Percentiles rank a stretch among this genome's conserved stretches.
phyloP scores from a whole-genome alignment of 139 green algal genomes.

The Bryopsis sp. region DNA sequence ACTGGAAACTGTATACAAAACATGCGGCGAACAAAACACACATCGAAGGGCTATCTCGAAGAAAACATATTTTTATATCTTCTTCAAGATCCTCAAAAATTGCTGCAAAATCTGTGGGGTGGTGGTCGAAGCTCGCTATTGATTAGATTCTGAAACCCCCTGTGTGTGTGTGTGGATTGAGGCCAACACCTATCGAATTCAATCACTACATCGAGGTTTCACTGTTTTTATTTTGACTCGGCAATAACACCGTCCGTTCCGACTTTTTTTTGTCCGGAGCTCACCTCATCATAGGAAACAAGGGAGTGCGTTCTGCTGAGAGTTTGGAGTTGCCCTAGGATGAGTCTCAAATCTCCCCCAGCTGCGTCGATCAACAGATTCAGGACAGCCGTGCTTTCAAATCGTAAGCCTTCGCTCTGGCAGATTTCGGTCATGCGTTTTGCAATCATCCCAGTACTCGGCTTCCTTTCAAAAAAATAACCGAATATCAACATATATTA shows the following conservation, averaged over 20 bases:
- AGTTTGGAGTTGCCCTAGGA: conserved; percentile 91
- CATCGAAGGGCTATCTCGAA: no score
- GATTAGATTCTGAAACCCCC: no score
- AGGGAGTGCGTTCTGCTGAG: background rate
- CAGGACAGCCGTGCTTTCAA: conserved; percentile 49
- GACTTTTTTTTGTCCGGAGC: conserved; percentile 12
- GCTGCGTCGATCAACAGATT: conserved; percentile 65
- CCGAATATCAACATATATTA: no score
- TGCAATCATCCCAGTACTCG: conserved; percentile 65
- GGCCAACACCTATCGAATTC: conserved; percentile 22
- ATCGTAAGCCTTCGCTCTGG: conserved; percentile 61
- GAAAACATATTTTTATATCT: no score
- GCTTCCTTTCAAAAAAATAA: no score
- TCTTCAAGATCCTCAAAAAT: no score
- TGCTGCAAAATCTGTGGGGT: no score
- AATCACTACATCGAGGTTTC: background rate
- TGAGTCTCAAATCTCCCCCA: conserved; percentile 79
- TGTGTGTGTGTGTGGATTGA: no score
- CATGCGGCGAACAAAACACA: no score
- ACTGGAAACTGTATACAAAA: no score
- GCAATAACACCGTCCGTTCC: background rate
- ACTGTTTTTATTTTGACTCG: background rate
- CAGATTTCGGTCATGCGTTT: conserved; percentile 71
- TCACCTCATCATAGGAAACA: conserved; percentile 72
- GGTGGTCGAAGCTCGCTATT: no score